phyloP scores from a whole-genome alignment of 73 alveolate genomes.

The Halteria grandinella region DNA sequence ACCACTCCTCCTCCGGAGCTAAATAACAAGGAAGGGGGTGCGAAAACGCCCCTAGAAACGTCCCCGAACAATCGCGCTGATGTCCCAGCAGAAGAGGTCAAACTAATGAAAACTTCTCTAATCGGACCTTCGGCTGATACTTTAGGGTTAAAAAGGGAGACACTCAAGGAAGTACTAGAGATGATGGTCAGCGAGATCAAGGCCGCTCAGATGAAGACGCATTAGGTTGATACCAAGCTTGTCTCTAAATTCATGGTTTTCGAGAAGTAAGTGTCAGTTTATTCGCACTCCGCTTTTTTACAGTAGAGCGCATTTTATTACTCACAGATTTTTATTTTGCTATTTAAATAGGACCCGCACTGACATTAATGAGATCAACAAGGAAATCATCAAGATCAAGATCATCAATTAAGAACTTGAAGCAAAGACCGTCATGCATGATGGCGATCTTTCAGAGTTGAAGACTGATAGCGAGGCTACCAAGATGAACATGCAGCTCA shows the following conservation, averaged over 20 bases:
- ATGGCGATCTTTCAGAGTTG: not conserved
- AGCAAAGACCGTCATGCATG: not conserved
- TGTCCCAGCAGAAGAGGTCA: not conserved
- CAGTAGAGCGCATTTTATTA: too few species aligned
- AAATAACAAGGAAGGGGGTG: slow-evolving; percentile 28
- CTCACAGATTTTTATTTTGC: not conserved
- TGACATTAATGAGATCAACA: slow-evolving; percentile 20
- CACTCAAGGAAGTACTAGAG: slow-evolving; percentile 22
- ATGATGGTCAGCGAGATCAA: not conserved
- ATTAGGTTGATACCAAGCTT: slow-evolving; percentile 17
- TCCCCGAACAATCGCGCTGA: not conserved
- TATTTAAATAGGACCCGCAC: not conserved
- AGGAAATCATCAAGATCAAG: not conserved
- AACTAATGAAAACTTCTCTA: slow-evolving; percentile 6
- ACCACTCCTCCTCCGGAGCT: too few species aligned
- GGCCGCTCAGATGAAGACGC: not conserved
- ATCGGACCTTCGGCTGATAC: not conserved
- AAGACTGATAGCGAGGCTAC: slow-evolving; percentile 23
- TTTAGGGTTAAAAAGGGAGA: too few species aligned
- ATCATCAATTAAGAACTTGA: slow-evolving; percentile 10
- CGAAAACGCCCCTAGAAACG: not conserved
- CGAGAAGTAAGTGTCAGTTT: slow-evolving; percentile 49
- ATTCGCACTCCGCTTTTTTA: too few species aligned
- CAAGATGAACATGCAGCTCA: slow-evolving; percentile 31
- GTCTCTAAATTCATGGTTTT: slow-evolving; percentile 15